Evolutionary conservation across 2,329 filamentous ascomycete species (phyloP), one percentile per base, ranked within the genome.

Genomic region (Ophioceras dolichostomum): DNA sequence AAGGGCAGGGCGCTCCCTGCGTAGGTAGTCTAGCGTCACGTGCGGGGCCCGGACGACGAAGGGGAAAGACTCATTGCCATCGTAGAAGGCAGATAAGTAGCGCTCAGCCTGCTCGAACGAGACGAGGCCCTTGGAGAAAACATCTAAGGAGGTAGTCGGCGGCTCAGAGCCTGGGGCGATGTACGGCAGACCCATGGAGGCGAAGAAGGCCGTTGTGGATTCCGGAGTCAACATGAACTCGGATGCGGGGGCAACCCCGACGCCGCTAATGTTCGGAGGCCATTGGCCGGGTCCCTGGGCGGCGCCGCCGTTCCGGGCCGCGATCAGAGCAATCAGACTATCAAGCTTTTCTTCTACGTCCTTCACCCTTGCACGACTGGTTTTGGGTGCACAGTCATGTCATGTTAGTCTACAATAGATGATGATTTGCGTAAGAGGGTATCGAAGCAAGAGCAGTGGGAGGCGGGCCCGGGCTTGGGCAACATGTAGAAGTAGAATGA

Each of bases 321-420:
- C 54, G 51, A 41, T 51, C 47, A 21, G 61, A 63, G 47, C 47
- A 26, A 48, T 46, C 32, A 49, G 37, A 13, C 45, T 45, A 17
- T 49, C 43, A 3, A 49, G 42, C 31, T 47, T 47, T 21, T 49
- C 43, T 14, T 49, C 47, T 9, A 49, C 44, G 29, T 47, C 46
- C 30, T 39, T 45, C 2, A 49, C 45, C 4, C 47, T 34, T 4
- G 45, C 43, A 3, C 47, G 45, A 4, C 47, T 49, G 21, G 13
- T 4, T 26, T 26, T 12, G 22, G n/a, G n/a, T n/a, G n/a, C 22
- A 4, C 13, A 20, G 14, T 13, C 10, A 20, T 20, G 30, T 13
- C 13, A 4, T 9, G 31, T 29, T 13, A 32, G 24, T 10, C 12
- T 39, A 10, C 16, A n/a, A n/a, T n/a, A n/a, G n/a, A n/a, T n/a